Base-by-base conservation (phyloP, 805 yeast genomes). In the Martiniozyma abietophila region DNA sequence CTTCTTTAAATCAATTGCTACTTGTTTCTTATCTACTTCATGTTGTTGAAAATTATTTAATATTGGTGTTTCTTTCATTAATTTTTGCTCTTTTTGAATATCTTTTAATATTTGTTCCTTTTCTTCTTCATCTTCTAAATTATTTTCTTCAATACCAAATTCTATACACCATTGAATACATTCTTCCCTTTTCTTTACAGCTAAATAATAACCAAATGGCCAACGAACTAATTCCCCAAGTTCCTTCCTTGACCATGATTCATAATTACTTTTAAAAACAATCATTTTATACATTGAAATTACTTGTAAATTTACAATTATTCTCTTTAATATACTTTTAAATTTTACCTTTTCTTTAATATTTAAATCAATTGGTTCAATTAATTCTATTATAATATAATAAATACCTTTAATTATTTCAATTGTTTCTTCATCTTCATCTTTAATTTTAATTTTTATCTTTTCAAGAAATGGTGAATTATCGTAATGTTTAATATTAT, bases 201-300 rank as follows among this genome's bases (percentile, higher is more conserved):
- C 86, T 16, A 78, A 74, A 40, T 71, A 71, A 50, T 79, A 80
- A 69, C 79, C 82, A 70, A 78, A 67, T 8, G 88, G 89, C 58
- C 80, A 80, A 6, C 82, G 79, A 14, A 79, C 53, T 36, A 71
- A 65, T 4, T 58, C 45, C 28, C 64, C 59, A 49, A 77, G 77
- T 12, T 68, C 46, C 16, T 68, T 67, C 40, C 83, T 62, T 4
- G 85, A 71, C 44, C 66, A 76, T 9, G 60, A 51, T 39, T 73
- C 80, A 52, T 78, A 80, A 50, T 80, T 80, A 12, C 53, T 56
- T 18, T 66, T 62, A 45, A 75, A 70, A 29, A 76, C 54, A 44
- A 69, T 78, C 23, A 75, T 52, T 32, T 73, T 71, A 49, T 77
- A 79, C 36, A 67, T 67, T 10, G 40, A 33, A 5, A 37, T 33